Evolutionary conservation across 1,284 basidiomycete species (phyloP), one percentile per base, ranked within the genome.

Genomic region (Ustilago vetiveriae): DNA sequence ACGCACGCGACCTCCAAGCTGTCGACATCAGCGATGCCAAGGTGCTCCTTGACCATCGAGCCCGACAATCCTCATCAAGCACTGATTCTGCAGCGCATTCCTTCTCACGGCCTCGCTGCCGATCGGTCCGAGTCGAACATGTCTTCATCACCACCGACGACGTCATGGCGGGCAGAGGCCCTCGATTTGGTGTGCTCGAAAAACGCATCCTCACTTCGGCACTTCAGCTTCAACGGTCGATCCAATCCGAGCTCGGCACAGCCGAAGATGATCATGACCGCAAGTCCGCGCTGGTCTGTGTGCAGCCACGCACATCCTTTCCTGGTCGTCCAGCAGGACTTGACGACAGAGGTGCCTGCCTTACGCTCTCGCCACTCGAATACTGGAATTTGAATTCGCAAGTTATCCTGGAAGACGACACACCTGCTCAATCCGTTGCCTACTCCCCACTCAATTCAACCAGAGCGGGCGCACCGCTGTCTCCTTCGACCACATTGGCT

Each of bases 71-170:
- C 10, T 23, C 21, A 13, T 7, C 59, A 14, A 4, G 27, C 14
- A n/a, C 19, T 14, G 29, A 54, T 8, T 19, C 41, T 6, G 11
- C 32, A 17, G 22, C 36, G 5, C 21, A 55, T 4, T 7, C 54
- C 2, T 44, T 50, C 24, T 58, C 55, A n/a, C 64, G 56, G 6
- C 69, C 60, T 9, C 60, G 60, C 13, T 74, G 72, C 26, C 57
- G 60, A 4, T 48, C 49, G 9, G 50, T 75, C 6, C 67, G 68
- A 10, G 71, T 81, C 35, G 78, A 76, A 23, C 79, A 81, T 50
- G 73, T 80, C 51, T 71, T 81, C 29, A 45, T 81, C 37, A 80
- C 79, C 13, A 74, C 79, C 27, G 76, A 81, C 45, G 73, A 76
- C 24, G 67, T 79, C 30, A 72, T 77, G 45, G 56, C 57, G 6